Evolutionary conservation across 2,329 filamentous ascomycete genomes (phyloP), one percentile per base, ranked within the genome.

Genomic region (Cytospora chrysosperma): DNA sequence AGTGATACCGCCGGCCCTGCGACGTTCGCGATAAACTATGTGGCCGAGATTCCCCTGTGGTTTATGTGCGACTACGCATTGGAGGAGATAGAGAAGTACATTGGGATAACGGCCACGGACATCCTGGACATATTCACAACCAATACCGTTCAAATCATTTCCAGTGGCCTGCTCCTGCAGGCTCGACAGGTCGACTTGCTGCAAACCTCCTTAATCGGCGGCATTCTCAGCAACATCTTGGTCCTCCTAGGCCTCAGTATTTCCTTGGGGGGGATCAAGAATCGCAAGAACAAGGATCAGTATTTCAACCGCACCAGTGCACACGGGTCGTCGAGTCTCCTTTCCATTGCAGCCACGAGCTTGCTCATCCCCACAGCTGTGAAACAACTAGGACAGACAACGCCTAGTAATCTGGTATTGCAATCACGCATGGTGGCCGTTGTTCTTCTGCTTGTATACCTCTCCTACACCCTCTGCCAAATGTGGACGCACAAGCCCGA

Each of bases 161-260:
- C 62, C 1, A 60, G 62, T 19, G 47, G 60, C 26, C 62, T 64
- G 26, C 17, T 64, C 7, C 40, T 64, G 24, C 24, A 37, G 24
- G 50, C 40, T 15, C 37, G 27, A 1, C 53, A 64, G 51, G 32
- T 52, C 3, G n/a, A 60, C 26, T n/a, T 64, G 13, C 40, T 64
- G 19, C 40, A 64, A 19, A 60, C 57, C 12, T 60, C 56, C 13
- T 52, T 64, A 12, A 52, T 64, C 32, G 62, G 62, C 9, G 62
- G 56, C 3, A 64, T 64, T 4, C 57, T 64, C 9, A 60, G 56
- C 30, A 60, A 60, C 19, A 64, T 64, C 9, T 34, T 64, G 9
- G 56, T 61, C 6, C 62, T 61, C 5, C 57, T 64, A n/a, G 61
- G 56, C 26, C 24, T 64, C n/a, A 56, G 56, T 9, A 53, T 64